Evolutionary conservation across 306 rosid genomes (phyloP).

Genomic region (Castanea sativa): DNA sequence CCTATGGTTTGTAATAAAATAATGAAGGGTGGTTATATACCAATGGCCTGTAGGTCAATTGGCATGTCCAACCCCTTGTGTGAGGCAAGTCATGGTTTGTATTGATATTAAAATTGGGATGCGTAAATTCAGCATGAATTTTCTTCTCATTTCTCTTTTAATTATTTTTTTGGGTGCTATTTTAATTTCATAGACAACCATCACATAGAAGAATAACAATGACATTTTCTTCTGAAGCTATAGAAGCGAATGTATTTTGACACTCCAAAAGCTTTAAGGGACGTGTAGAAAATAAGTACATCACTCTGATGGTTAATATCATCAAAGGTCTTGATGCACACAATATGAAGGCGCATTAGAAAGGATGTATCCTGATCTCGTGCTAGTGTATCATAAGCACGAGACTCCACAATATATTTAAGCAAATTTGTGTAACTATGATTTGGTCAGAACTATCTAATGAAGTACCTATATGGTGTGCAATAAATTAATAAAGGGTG

Average conservation of each 20-base stretch:
- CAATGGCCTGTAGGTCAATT: no score
- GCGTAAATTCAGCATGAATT: background rate
- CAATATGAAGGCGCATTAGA: constrained; percentile 16
- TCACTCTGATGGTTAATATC: constrained; percentile 17
- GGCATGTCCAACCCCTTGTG: no score
- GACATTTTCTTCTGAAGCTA: background rate
- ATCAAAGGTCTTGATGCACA: constrained; percentile 34
- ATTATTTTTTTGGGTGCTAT: background rate
- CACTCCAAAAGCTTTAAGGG: no score
- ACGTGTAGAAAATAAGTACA: constrained; percentile 9
- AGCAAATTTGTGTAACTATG: background rate
- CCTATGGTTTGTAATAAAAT: no score
- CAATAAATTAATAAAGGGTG: no score
- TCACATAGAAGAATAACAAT: background rate
- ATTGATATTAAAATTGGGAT: no score
- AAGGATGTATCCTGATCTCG: no score
- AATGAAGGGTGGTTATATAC: no score
- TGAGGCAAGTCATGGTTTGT: no score
- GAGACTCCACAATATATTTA: background rate
- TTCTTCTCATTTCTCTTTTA: background rate
- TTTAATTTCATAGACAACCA: background rate
- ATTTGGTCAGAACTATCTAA: background rate
- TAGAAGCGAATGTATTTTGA: constrained; percentile 3
- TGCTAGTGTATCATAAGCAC: background rate
- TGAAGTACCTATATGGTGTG: no score